Conservation (phyloP, 345 rosid species). For the Cochlearia excelsa region DNA sequence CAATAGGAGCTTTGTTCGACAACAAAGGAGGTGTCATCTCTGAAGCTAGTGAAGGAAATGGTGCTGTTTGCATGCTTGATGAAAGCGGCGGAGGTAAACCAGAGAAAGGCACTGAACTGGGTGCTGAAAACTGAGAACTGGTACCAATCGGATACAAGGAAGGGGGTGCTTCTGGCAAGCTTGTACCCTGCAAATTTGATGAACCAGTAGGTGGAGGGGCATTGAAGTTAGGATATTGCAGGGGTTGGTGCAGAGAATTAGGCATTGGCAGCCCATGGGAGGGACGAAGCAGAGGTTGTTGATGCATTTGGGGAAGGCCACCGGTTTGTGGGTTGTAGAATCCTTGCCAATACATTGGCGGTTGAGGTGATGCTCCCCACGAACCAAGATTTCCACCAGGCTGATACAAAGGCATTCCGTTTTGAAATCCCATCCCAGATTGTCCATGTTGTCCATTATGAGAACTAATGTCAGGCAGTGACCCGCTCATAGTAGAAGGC, state of each 20-base stretch:
- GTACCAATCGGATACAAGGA: slow-evolving; percentile 41
- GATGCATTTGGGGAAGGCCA: slow-evolving; percentile 80
- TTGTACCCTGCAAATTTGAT: slow-evolving; percentile 45
- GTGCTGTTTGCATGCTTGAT: slow-evolving; percentile 41
- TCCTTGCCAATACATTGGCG: slow-evolving; percentile 92
- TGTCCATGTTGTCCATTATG: slow-evolving; percentile 50
- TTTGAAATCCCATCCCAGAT: slow-evolving; percentile 63
- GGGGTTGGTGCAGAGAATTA: slow-evolving; percentile 60
- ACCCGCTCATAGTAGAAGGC: slow-evolving; percentile 57
- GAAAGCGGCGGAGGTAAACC: slow-evolving; percentile 24
- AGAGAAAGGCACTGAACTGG: slow-evolving; percentile 41
- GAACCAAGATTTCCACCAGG: slow-evolving; percentile 78
- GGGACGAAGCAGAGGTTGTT: slow-evolving; percentile 75
- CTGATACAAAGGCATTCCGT: slow-evolving; percentile 71
- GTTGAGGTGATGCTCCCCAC: slow-evolving; percentile 78
- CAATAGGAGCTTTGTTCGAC: slow-evolving; percentile 44
- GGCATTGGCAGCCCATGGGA: slow-evolving; percentile 73
- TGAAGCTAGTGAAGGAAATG: slow-evolving; percentile 53
- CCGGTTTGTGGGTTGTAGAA: slow-evolving; percentile 71
- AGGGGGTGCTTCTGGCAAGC: slow-evolving; percentile 51
- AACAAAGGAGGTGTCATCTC: slow-evolving; percentile 52
- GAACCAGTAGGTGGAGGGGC: slow-evolving; percentile 48
- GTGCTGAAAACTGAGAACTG: slow-evolving; percentile 37
- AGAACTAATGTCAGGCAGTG: slow-evolving; percentile 53
- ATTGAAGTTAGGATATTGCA: slow-evolving; percentile 75